A percentile compares a stretch with the other conserved stretches of the same genome.
phyloP scores from a whole-genome alignment of 192 early-diverging fungal genomes.

The Mortierella claussenii region DNA sequence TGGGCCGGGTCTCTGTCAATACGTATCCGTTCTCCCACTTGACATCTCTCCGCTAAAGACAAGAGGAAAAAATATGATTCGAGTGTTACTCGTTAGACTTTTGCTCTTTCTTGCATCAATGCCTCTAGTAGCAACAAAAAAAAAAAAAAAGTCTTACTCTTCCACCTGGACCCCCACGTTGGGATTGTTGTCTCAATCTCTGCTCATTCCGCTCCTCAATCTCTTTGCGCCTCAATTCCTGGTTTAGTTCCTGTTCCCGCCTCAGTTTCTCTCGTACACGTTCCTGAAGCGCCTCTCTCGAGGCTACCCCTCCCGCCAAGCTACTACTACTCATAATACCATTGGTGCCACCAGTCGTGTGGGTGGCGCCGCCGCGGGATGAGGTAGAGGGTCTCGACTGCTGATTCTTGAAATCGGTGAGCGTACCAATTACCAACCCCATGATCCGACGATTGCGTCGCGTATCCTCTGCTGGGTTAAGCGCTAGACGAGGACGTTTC shows the following conservation, averaged over 20 bases:
- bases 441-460: conserved; percentile 40
- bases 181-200: neutral
- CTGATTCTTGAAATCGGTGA: conserved; percentile 31
- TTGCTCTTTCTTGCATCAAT: neutral
- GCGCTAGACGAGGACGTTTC: conserved; percentile 3
- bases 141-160: too few relatives aligned
- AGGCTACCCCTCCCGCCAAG: conserved; percentile 7
- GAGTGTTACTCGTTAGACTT: too few relatives aligned
- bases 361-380: too few relatives aligned
- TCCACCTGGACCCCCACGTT: too few relatives aligned
- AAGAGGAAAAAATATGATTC: neutral
- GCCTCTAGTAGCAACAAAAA: too few relatives aligned
- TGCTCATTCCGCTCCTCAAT: conserved; percentile 14
- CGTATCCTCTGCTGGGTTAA: conserved; percentile 24
- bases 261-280: conserved; percentile 40
- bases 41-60: neutral
- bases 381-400: too few relatives aligned
- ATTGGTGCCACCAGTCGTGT: neutral
- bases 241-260: conserved; percentile 17
- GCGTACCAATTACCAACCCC: conserved; percentile 48
- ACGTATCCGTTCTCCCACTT: conserved; percentile 24
- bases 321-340: too few relatives aligned
- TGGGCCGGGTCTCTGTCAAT: conserved; percentile 37
- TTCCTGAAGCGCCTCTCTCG: conserved; percentile 28
- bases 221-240: conserved; percentile 15